Evolutionary conservation across 495 filamentous ascomycete species (phyloP).

Genomic region (Penicillium ochrochloron): DNA sequence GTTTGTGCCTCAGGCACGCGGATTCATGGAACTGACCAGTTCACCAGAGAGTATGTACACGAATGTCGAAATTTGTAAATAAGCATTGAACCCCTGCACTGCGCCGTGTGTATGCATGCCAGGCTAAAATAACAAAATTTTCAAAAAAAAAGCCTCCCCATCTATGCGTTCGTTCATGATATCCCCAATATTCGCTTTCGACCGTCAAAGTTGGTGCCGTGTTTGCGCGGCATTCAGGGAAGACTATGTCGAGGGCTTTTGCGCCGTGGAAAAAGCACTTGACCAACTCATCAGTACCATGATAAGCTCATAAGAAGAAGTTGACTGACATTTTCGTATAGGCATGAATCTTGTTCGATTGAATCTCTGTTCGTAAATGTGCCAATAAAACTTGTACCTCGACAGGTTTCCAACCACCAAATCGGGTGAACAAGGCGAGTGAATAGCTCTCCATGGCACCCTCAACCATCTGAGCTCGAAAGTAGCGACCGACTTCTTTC

Average conservation of each 20-base stretch:
- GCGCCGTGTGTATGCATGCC: background rate
- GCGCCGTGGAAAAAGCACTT: constrained; percentile 24
- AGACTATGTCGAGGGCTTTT: constrained; percentile 18
- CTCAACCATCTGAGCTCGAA: constrained; percentile 20
- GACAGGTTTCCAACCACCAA: constrained; percentile 24
- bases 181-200: no score
- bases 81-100: background rate
- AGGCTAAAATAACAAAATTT: background rate
- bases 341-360: constrained; percentile 30
- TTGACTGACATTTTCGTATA: constrained; percentile 25
- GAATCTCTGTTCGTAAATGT: constrained; percentile 27
- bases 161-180: background rate
- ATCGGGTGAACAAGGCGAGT: constrained; percentile 28
- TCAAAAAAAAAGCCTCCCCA: background rate
- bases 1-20: background rate
- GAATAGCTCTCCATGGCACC: constrained; percentile 27
- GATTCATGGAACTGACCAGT: background rate
- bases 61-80: background rate
- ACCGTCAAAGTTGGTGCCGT: background rate
- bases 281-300: background rate
- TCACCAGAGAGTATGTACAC: background rate
- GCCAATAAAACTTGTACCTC: constrained; percentile 32
- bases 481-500: constrained; percentile 43
- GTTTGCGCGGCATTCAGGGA: background rate
- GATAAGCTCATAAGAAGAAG: background rate